Percentiles rank a stretch among this genome's conserved stretches.
Evolutionary conservation across 495 filamentous ascomycete species (phyloP).

Genomic region (Hyaloscypha variabilis): DNA sequence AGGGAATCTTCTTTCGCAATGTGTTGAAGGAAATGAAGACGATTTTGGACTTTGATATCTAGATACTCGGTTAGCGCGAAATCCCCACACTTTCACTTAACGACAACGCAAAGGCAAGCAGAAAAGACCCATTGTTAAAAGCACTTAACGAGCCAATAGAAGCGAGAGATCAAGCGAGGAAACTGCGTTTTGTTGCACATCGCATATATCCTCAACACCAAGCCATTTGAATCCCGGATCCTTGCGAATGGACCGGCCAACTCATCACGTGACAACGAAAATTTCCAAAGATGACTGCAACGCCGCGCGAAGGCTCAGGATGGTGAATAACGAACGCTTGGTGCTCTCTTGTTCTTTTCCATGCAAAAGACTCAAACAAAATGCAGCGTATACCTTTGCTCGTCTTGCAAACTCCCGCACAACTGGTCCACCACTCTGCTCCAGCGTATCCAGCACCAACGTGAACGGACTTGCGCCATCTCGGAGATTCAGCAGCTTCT

Average conservation of each 20-base stretch:
- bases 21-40: slow-evolving; percentile 83
- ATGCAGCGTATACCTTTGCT: slow-evolving; percentile 61
- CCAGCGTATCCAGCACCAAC: slow-evolving; percentile 79
- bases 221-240: too few relatives aligned
- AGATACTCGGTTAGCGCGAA: slow-evolving; percentile 3
- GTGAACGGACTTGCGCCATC: slow-evolving; percentile 87
- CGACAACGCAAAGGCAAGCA: background rate
- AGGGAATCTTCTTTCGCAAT: slow-evolving; percentile 48
- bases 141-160: background rate
- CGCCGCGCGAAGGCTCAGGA: too few relatives aligned
- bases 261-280: too few relatives aligned
- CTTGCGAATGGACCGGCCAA: too few relatives aligned
- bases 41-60: slow-evolving; percentile 57
- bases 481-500: slow-evolving; percentile 75
- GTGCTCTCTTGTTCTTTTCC: background rate
- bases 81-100: background rate
- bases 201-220: too few relatives aligned
- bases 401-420: slow-evolving; percentile 72
- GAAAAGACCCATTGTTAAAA: too few relatives aligned
- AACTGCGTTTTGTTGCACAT: too few relatives aligned
- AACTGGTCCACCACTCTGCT: slow-evolving; percentile 76
- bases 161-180: too few relatives aligned
- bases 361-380: slow-evolving; percentile 2
- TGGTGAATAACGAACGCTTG: too few relatives aligned
- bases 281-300: too few relatives aligned